These are phyloP conservation scores for Umbelopsis sp. DNA, from an alignment of 192 early-diverging fungal genomes.

Conservation along the genomic window DNA sequence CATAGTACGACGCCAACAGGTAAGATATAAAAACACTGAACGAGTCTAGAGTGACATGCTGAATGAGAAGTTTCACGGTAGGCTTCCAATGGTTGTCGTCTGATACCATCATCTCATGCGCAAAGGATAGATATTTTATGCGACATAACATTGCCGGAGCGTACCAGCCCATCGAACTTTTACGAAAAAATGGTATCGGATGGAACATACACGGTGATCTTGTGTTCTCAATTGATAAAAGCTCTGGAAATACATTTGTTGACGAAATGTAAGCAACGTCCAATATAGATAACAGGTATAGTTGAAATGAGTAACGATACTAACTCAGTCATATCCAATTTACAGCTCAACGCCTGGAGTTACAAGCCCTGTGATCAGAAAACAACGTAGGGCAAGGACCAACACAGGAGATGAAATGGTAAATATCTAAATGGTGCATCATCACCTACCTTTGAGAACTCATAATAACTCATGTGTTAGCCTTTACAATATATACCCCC, in stretches of 20 bases:
- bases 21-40: conserved; percentile 18
- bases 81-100: conserved; percentile 69
- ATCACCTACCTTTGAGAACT: neutral
- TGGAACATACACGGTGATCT: conserved; percentile 73
- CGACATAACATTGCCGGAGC: conserved; percentile 56
- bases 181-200: conserved; percentile 53
- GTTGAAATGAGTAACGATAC: neutral
- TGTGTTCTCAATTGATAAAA: conserved; percentile 60
- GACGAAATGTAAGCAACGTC: conserved; percentile 31
- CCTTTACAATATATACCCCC: conserved; percentile 33
- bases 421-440: neutral
- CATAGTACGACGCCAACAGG: conserved; percentile 74
- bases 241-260: conserved; percentile 37
- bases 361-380: neutral
- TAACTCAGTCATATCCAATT: neutral
- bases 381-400: neutral
- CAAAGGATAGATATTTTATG: conserved; percentile 77
- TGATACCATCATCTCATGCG: conserved; percentile 66
- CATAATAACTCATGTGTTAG: neutral
- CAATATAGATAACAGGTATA: neutral
- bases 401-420: conserved; percentile 20
- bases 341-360: conserved; percentile 14
- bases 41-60: neutral
- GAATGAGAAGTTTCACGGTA: conserved; percentile 5
- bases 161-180: conserved; percentile 46